Conservation (phyloP, 2,329 filamentous ascomycete species). For the Penicillium frequentans region DNA sequence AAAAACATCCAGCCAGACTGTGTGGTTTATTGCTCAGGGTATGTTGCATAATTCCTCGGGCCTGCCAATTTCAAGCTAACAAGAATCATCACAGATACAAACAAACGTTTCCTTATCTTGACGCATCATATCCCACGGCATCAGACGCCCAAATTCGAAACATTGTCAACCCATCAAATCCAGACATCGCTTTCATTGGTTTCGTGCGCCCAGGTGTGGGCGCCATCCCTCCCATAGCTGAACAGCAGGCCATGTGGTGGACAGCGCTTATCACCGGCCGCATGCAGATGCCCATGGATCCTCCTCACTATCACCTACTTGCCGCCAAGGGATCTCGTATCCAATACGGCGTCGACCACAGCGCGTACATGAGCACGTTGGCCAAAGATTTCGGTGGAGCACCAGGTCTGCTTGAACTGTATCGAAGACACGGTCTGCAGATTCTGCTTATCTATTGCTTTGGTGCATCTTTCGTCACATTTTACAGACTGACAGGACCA, state of each 20-base stretch:
- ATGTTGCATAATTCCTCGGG: background rate
- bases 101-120: conserved; percentile 15
- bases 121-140: conserved; percentile 12
- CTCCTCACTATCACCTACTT: conserved; percentile 12
- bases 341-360: conserved; percentile 14
- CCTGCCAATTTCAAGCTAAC: background rate
- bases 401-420: conserved; percentile 8
- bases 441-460: conserved; percentile 13
- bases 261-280: conserved; percentile 9
- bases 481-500: conserved; percentile 11
- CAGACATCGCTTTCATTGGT: conserved; percentile 14
- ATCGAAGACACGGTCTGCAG: conserved; percentile 8
- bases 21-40: conserved; percentile 15
- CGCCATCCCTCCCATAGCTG: conserved; percentile 15
- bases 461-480: conserved; percentile 13
- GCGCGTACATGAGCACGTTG: conserved; percentile 13
- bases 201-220: conserved; percentile 16
- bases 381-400: conserved; percentile 14
- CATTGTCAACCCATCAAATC: conserved; percentile 8
- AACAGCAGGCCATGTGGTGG: conserved; percentile 18
- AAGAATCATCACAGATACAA: conserved; percentile 3
- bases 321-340: conserved; percentile 9
- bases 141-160: conserved; percentile 12
- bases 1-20: conserved; percentile 8
- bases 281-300: conserved; percentile 10